These are phyloP conservation scores for Yamadazyma scolyti DNA, from an alignment of 805 yeast genomes.

Conservation along the genomic window DNA sequence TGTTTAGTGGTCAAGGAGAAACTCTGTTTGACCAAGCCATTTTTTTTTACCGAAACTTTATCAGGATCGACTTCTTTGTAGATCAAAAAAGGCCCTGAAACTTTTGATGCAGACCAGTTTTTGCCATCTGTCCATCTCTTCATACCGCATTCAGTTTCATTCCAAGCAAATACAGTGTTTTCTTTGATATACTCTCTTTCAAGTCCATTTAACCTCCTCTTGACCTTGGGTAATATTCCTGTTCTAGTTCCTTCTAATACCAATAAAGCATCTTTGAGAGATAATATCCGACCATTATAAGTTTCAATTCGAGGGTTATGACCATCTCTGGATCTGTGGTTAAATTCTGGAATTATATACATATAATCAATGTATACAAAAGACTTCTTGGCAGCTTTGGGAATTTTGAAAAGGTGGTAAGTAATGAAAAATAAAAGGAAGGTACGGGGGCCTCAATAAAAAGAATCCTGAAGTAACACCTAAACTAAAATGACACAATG, in stretches of 20 bases:
- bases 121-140: conserved; percentile 78
- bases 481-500: too few relatives aligned
- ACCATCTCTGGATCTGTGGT: conserved; percentile 25
- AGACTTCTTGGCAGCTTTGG: conserved; percentile 6
- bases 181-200: conserved; percentile 56
- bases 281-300: conserved; percentile 55
- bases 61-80: conserved; percentile 50
- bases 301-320: conserved; percentile 33
- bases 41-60: conserved; percentile 25
- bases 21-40: conserved; percentile 64
- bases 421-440: too few relatives aligned
- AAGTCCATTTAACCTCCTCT: conserved; percentile 51
- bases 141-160: conserved; percentile 67
- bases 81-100: conserved; percentile 55
- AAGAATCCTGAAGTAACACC: too few relatives aligned
- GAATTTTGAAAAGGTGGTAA: too few relatives aligned
- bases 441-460: too few relatives aligned
- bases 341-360: conserved; percentile 14
- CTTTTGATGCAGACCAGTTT: conserved; percentile 71
- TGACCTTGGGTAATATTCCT: conserved; percentile 54
- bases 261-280: conserved; percentile 60
- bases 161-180: conserved; percentile 70
- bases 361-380: conserved; percentile 10
- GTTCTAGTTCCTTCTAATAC: conserved; percentile 62
- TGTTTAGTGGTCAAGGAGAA: conserved; percentile 53